These are phyloP conservation scores for Exutisphaerella laricina DNA, from an alignment of 2,329 filamentous ascomycete species.

Conservation along the genomic window DNA sequence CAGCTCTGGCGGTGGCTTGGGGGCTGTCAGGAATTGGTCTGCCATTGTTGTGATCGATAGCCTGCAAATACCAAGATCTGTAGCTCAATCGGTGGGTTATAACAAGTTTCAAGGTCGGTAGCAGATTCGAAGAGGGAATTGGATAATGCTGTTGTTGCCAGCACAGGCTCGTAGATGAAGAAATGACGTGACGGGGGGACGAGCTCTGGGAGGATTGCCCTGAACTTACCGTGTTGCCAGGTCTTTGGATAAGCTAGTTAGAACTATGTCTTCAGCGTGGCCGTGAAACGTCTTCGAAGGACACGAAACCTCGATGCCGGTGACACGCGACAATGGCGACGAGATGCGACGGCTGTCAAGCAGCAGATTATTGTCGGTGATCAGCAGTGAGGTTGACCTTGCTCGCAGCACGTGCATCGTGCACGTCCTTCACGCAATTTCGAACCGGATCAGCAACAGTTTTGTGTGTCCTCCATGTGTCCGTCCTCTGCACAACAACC, in stretches of 20 bases:
- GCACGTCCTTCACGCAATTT: no score
- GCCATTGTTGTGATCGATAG: slow-evolving; percentile 12
- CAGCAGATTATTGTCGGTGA: not conserved
- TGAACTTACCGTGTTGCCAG: no score
- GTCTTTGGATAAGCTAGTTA: no score
- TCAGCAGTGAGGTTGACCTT: not conserved
- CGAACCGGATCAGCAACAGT: no score
- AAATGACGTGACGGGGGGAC: not conserved
- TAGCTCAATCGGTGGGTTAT: not conserved
- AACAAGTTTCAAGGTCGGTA: no score
- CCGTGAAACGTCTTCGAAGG: no score
- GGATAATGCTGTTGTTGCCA: not conserved
- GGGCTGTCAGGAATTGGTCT: slow-evolving; percentile 15
- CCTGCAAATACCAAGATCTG: not conserved
- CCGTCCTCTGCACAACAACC: no score
- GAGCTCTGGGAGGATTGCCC: no score
- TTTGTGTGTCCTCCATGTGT: no score
- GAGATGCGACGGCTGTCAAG: not conserved
- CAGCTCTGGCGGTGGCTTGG: slow-evolving; percentile 30
- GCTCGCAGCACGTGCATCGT: not conserved
- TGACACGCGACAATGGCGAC: no score
- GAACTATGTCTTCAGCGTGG: no score
- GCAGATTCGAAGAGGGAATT: not conserved
- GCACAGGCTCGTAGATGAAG: slow-evolving; percentile 1
- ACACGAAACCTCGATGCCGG: no score